Percentiles rank a stretch among this genome's conserved stretches.
These are phyloP conservation scores for Penicillium manginii DNA, from an alignment of 495 filamentous ascomycete genomes.

Conservation along the genomic window DNA sequence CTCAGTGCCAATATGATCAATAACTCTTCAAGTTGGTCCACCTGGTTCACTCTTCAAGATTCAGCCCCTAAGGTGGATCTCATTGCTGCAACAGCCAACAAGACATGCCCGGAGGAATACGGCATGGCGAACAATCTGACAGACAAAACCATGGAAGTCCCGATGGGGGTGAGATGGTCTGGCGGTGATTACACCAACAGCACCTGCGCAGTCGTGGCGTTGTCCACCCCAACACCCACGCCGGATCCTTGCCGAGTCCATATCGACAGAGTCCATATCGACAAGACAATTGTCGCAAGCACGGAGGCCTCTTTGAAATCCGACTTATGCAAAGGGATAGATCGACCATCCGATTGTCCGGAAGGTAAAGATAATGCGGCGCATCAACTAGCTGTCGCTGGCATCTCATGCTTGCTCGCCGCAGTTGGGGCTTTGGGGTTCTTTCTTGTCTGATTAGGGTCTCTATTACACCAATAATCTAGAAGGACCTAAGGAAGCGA, in stretches of 20 bases:
- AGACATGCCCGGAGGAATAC: conserved; percentile 22
- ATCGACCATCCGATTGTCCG: conserved; percentile 11
- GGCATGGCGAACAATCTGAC: conserved; percentile 31
- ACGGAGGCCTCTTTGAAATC: conserved; percentile 25
- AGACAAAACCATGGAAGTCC: conserved; percentile 20
- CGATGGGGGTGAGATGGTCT: conserved; percentile 9
- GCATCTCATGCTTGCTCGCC: conserved; percentile 9
- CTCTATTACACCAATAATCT: too few relatives aligned
- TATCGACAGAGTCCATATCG: conserved; percentile 19
- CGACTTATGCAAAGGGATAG: conserved; percentile 1
- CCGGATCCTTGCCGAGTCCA: conserved; percentile 21
- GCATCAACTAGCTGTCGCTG: conserved; percentile 8
- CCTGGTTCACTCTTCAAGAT: conserved; percentile 14
- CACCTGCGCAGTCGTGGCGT: conserved; percentile 26
- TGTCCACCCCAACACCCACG: conserved; percentile 13
- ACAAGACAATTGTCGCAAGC: conserved; percentile 20
- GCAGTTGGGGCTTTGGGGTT: conserved; percentile 8
- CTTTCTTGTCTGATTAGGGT: conserved; percentile 2
- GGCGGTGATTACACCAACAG: conserved; percentile 8
- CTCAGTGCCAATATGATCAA: neutral
- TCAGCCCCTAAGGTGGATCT: conserved; percentile 12
- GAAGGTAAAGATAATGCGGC: conserved; percentile 4
- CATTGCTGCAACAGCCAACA: conserved; percentile 31
- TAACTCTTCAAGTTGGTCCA: conserved; percentile 10
- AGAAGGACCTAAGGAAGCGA: too few relatives aligned